Evolutionary conservation across 768 basidiomycete genomes (phyloP), one percentile per base, ranked within the genome.

Genomic region (Collybiopsis luxurians): DNA sequence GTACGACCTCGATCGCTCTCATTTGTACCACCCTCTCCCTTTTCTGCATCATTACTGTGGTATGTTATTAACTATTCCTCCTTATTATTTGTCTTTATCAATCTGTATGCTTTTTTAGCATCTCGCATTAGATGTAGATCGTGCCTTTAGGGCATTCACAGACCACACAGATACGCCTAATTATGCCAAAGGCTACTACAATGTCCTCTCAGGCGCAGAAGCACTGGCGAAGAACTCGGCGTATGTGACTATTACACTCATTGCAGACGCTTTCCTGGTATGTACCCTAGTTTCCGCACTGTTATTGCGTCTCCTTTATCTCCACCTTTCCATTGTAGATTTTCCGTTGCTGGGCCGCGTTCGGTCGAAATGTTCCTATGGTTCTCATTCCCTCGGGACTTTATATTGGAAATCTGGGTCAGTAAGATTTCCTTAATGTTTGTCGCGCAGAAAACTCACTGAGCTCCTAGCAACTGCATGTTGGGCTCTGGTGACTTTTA

Each of bases 181-280:
- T 19, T 55, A 45, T 27, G n/a, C 53, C 12, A 34, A 45, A 17
- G 30, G 27, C n/a, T 55, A 55, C 26, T 55, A 31, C 53, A 55
- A 55, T 17, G 19, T 55, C 11, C 53, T 55, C 13, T 45, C 42
- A 9, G 53, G 53, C 4, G 53, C 53, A 4, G 53, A 55, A 34
- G 28, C 53, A 21, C 43, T 55, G 6, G 53, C 53, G 53, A 55
- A 55, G 21, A 55, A 55, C 28, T 55, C 53, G 43, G 53, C 53
- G 2, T 55, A 55, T 23, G 53, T 55, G 40, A 55, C 53, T n/a
- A 47, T 47, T 38, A 55, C 53, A 11, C 53, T 55, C 11, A 55
- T 55, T 23, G 53, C 53, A 6, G 53, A 55, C 26, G 42, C 53
- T 26, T 55, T 55, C 28, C 15, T 55, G 53, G 53, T 55, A 55